Evolutionary conservation across 2,329 filamentous ascomycete genomes (phyloP).

Genomic region (Talaromyces sp.): DNA sequence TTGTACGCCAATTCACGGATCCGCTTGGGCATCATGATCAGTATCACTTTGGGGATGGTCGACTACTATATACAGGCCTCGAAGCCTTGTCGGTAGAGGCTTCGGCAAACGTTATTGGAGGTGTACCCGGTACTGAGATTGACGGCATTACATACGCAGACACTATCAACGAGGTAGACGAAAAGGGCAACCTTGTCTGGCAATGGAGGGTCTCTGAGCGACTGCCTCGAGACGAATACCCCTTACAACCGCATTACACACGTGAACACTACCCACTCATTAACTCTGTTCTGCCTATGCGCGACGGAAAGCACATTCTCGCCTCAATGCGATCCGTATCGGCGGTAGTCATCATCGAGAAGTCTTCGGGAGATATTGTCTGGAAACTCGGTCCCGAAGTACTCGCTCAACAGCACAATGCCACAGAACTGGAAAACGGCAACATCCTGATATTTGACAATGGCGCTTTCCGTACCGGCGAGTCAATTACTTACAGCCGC

Average conservation of each 20-base stretch:
- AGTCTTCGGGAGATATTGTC: conserved; percentile 37
- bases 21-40: conserved; percentile 45
- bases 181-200: conserved; percentile 38
- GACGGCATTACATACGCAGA: conserved; percentile 29
- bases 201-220: conserved; percentile 42
- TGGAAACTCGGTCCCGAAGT: conserved; percentile 40
- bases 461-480: conserved; percentile 38
- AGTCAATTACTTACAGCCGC: conserved; percentile 40
- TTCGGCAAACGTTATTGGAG: conserved; percentile 35
- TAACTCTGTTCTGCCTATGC: conserved; percentile 38
- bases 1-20: conserved; percentile 39
- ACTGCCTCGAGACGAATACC: conserved; percentile 35
- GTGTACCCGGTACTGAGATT: conserved; percentile 37
- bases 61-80: conserved; percentile 40
- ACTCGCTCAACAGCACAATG: conserved; percentile 44
- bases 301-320: conserved; percentile 39
- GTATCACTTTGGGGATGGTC: conserved; percentile 42
- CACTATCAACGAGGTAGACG: conserved; percentile 41
- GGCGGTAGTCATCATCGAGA: conserved; percentile 41
- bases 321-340: conserved; percentile 42
- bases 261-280: conserved; percentile 42
- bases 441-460: conserved; percentile 47
- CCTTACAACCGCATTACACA: conserved; percentile 30
- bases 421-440: conserved; percentile 38
- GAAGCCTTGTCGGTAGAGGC: conserved; percentile 36